Evolutionary conservation across 192 early-diverging fungal genomes (phyloP), one percentile per base, ranked within the genome.

Genomic region (Diversispora eburnea): DNA sequence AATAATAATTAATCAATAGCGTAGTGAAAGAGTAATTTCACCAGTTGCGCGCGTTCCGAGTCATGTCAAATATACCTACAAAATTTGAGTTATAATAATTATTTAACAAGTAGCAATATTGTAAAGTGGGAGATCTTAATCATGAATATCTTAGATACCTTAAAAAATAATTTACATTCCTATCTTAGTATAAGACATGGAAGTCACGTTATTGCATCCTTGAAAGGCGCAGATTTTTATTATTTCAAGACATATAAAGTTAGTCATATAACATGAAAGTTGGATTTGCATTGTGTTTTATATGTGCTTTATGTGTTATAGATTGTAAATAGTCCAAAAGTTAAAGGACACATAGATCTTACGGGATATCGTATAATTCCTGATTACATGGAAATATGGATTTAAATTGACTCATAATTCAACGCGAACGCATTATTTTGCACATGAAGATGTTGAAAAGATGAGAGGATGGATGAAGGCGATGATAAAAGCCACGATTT

Each of bases 401-500:
- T 89, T 89, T 77, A 88, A 86, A 72, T 81, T 84, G 8, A 78
- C 81, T 19, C 88, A 89, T 67, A 86, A 86, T 39, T 67, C 77
- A 7, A 80, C 83, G 39, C 79, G 88, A 43, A 82, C 80, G 17
- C 86, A 87, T 69, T 89, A 78, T 67, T 89, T 89, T 71, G 86
- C 84, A 62, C 82, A 85, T 4, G 88, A 89, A 45, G 80, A 81
- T 52, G 76, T 84, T 19, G 80, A 73, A 15, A 78, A 78, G n/a
- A 81, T 85, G 80, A 78, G 79, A 39, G 69, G 75, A 3, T 89
- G 88, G 88, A 78, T 88, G 22, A 87, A 84, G 55, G 81, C 84
- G 8, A 69, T 89, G 65, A 86, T 89, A 81, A 89, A 89, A 74
- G 83, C 87, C 9, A 89, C 88, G 0, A 89, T 89, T 74, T 77